Evolutionary conservation across 2,329 filamentous ascomycete species (phyloP), one percentile per base, ranked within the genome.

Genomic region (Penicillium capsulatum): DNA sequence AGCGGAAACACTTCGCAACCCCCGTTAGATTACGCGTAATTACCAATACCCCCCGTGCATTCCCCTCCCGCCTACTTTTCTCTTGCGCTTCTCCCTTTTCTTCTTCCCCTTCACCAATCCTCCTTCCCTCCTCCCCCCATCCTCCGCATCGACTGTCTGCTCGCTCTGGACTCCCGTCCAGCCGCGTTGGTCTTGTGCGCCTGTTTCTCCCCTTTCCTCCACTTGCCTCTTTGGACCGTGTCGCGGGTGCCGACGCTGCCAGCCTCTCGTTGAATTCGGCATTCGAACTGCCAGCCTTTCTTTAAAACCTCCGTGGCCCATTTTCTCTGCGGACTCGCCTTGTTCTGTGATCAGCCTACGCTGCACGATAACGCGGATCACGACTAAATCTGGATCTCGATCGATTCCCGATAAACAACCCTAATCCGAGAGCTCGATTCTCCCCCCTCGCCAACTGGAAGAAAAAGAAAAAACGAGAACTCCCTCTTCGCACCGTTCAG

Each of bases 201-300:
- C 33, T 40, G 32, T 35, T 35, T 16, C 29, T 13, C 35, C 34
- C 36, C 34, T 35, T 17, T 14, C 17, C 24, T 32, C 34, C 35
- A 28, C 29, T 16, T 28, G 20, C 38, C 30, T 27, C 36, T 32
- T 45, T 40, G 30, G 51, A 56, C 51, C 45, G 56, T 60, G 54
- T 61, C 54, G 53, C 59, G 45, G 57, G 53, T 48, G 53, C 52
- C 56, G 58, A 60, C 58, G 57, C 59, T 57, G 44, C 55, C 56
- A 57, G 58, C 54, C 60, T 60, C 53, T 64, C 60, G 56, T 63
- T 64, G 55, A 54, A 30, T 38, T 48, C 37, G 53, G 55, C 49
- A 53, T 47, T 40, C 43, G 31, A 48, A 36, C 34, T 54, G 52
- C 51, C 51, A 48, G 48, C 28, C 51, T 48, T 45, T 54, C 51